Base-by-base conservation (phyloP, 225 moss, liverwort and hornwort species). In the Asterella californica region DNA sequence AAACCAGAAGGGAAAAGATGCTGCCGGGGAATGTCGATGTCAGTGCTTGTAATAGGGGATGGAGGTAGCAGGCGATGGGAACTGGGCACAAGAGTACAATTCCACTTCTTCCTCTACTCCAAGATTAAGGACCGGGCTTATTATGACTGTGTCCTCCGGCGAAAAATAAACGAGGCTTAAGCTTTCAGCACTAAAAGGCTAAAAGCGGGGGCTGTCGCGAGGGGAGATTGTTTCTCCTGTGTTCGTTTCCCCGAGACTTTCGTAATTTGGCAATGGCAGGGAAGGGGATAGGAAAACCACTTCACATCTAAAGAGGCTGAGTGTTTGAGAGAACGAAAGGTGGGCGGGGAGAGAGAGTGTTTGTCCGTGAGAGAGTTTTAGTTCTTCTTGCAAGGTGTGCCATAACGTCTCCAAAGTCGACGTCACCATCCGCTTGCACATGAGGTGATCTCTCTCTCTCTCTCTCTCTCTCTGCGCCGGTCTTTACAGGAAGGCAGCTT, bases 391-490 rank as follows among this genome's bases (percentile, higher is more conserved):
- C 38, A 27, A 8, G 19, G 19, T 30, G 69, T 21, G 17, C 15
- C 38, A 42, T 10, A 49, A 73, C 6, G 27, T 29, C 49, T 73
- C 6, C 73, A 15, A 73, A 73, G 9, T 48, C 50, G 73, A n/a
- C 49, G 14, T 17, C 73, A n/a, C 49, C 15, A 52, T 32, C 73
- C 50, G 73, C 30, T 30, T 32, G 73, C 73, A 73, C 73, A 73
- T 73, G 73, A 73, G 73, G 73, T 73, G 12, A 48, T 73, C 24
- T 50, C 73, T 27, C 49, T 73, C 69, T 70, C 69, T 24, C 37
- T 21, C 68, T 38, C 68, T 68, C 68, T 68, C 37, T 36, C 68
- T 38, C 42, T 38, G 38, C 0, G 29, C 22, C 2, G 38, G 38
- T 6, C 38, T 22, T 2, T 38, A 45, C 4, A 2, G 22, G 24